Percentiles rank a stretch among this genome's conserved stretches.
Evolutionary conservation across 352 stramenopile genomes (phyloP).

Genomic region (Phytophthora meadii): DNA sequence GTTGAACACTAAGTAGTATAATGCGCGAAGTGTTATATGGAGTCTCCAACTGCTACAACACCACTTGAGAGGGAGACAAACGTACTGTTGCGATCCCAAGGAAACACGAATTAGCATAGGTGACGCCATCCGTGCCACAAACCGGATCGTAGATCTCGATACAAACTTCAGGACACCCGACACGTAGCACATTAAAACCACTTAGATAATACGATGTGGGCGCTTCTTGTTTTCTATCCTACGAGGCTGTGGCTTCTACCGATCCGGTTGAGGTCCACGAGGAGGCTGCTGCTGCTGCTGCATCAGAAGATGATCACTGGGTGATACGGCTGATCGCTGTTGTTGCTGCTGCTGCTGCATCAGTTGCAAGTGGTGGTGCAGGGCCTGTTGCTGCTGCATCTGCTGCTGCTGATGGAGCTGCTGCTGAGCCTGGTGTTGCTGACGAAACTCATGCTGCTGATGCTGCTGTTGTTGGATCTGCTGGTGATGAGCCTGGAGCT

Average conservation of each 20-base stretch:
- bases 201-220: constrained; percentile 36
- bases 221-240: constrained; percentile 28
- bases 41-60: too few relatives aligned
- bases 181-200: constrained; percentile 33
- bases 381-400: constrained; percentile 56
- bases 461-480: constrained; percentile 44
- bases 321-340: constrained; percentile 31
- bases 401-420: constrained; percentile 67
- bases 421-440: constrained; percentile 46
- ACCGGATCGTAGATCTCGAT: too few relatives aligned
- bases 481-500: constrained; percentile 59
- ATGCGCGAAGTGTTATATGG: too few relatives aligned
- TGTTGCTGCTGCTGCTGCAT: constrained; percentile 59
- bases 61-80: too few relatives aligned
- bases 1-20: too few relatives aligned
- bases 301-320: constrained; percentile 40
- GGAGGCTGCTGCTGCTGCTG: constrained; percentile 44
- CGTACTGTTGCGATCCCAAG: too few relatives aligned
- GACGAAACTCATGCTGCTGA: constrained; percentile 42
- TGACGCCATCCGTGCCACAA: too few relatives aligned
- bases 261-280: constrained; percentile 35
- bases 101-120: too few relatives aligned
- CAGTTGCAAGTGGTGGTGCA: constrained; percentile 58
- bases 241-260: constrained; percentile 13
- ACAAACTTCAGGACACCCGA: too few relatives aligned